These are phyloP conservation scores for Trichophyton equinum DNA, from an alignment of 2,329 filamentous ascomycete genomes.

Conservation along the genomic window DNA sequence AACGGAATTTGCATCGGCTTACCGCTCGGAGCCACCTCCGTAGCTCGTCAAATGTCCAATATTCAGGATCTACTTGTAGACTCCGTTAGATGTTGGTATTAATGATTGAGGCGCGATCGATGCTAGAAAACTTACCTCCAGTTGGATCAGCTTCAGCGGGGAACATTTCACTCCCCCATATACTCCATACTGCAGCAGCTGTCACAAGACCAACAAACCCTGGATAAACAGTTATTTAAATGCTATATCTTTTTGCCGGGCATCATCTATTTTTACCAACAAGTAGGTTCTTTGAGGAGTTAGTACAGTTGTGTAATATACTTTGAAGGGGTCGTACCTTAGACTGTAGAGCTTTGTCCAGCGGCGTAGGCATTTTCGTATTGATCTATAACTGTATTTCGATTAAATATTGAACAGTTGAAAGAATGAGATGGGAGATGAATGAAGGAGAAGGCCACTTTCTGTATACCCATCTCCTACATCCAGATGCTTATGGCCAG, in stretches of 20 bases:
- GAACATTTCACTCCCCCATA: constrained; percentile 79
- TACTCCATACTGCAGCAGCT: constrained; percentile 67
- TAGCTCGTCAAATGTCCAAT: constrained; percentile 71
- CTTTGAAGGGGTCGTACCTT: constrained; percentile 38
- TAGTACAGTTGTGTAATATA: constrained; percentile 8
- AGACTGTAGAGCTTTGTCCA: constrained; percentile 58
- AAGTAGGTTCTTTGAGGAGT: constrained; percentile 48
- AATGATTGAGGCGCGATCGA: not conserved
- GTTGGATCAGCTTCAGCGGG: constrained; percentile 62
- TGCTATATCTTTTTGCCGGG: not conserved
- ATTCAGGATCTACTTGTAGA: constrained; percentile 42
- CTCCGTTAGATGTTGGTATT: not conserved
- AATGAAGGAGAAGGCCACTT: not conserved
- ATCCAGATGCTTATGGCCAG: not conserved
- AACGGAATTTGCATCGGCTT: constrained; percentile 17
- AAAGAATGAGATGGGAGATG: not conserved
- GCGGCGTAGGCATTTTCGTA: constrained; percentile 53
- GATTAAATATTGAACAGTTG: not conserved
- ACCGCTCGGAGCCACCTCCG: constrained; percentile 69
- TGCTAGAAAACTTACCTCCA: constrained; percentile 46
- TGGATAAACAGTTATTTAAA: constrained; percentile 22
- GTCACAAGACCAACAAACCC: constrained; percentile 73
- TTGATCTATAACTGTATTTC: not conserved
- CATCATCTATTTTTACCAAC: constrained; percentile 41
- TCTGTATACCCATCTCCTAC: not conserved